Percentiles rank a stretch among this genome's conserved stretches.
phyloP scores from a whole-genome alignment of 306 rosid species.

The Quercus rubra region DNA sequence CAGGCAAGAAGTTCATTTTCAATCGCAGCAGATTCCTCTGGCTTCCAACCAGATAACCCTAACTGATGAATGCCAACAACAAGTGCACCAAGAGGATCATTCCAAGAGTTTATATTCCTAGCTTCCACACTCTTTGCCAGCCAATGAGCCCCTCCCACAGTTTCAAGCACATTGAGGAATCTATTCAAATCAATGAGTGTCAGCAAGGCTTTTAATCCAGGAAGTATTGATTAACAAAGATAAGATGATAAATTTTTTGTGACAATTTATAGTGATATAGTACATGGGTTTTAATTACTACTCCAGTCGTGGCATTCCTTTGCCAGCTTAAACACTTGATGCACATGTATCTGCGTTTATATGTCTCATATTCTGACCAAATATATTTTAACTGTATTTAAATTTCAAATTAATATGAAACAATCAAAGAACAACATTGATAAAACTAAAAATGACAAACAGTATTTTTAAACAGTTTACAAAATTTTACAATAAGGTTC shows the following conservation, averaged over 20 bases:
- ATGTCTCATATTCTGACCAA: background rate
- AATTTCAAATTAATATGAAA: background rate
- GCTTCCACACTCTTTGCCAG: constrained; percentile 67
- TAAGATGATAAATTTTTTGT: background rate
- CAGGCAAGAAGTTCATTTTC: constrained; percentile 87
- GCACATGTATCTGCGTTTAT: background rate
- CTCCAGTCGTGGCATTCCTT: background rate
- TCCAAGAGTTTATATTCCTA: constrained; percentile 68
- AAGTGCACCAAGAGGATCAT: constrained; percentile 77
- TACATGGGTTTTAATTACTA: background rate
- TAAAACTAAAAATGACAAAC: background rate
- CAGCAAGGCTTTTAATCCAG: constrained; percentile 14
- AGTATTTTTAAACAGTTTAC: background rate
- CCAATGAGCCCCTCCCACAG: constrained; percentile 70
- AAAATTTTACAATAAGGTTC: background rate
- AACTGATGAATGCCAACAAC: constrained; percentile 76
- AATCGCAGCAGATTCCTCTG: constrained; percentile 84
- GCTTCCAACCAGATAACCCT: constrained; percentile 80
- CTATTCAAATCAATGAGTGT: constrained; percentile 41
- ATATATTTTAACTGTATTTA: background rate
- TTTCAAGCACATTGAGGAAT: constrained; percentile 76
- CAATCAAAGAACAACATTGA: background rate
- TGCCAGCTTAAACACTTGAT: background rate
- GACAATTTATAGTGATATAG: background rate
- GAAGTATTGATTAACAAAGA: constrained; percentile 1